Percentiles rank a stretch among this genome's conserved stretches.
These are phyloP conservation scores for Podaxis pistillaris DNA, from an alignment of 768 basidiomycete species.

Conservation along the genomic window DNA sequence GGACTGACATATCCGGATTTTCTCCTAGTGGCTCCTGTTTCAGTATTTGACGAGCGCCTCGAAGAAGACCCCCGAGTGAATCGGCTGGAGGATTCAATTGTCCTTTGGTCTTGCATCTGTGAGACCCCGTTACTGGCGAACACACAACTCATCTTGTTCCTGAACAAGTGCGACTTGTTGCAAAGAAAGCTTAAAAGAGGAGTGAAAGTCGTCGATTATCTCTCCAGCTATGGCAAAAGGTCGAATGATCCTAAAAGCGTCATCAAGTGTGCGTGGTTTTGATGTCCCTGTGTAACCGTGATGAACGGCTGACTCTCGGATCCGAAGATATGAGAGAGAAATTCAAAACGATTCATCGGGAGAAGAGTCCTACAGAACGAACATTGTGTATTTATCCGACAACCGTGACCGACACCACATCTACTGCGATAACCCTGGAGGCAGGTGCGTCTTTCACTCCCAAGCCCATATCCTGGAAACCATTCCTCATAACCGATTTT, in stretches of 20 bases:
- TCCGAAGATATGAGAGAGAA: conserved; percentile 60
- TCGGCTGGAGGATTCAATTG: conserved; percentile 70
- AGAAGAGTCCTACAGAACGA: conserved; percentile 53
- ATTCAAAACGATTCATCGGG: conserved; percentile 64
- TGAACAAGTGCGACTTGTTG: conserved; percentile 70
- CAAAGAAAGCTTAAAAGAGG: conserved; percentile 63
- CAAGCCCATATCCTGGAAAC: not conserved
- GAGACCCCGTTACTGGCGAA: conserved; percentile 60
- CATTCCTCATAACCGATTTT: not conserved
- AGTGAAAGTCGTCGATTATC: conserved; percentile 50
- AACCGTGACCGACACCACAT: conserved; percentile 57
- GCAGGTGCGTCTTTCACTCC: not conserved
- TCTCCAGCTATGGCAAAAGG: conserved; percentile 67
- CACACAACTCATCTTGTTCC: conserved; percentile 60
- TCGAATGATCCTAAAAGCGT: conserved; percentile 64
- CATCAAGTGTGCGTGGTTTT: conserved; percentile 56
- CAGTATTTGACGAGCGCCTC: conserved; percentile 74
- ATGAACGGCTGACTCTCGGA: not conserved
- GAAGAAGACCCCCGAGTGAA: conserved; percentile 71
- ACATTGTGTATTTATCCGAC: conserved; percentile 66
- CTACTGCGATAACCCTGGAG: conserved; percentile 1
- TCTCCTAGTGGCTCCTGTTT: conserved; percentile 64
- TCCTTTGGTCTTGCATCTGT: conserved; percentile 71
- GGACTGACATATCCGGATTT: not conserved
- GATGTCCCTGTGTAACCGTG: not conserved